phyloP scores from a whole-genome alignment of 1,284 basidiomycete genomes.

The Microbotryum violaceum region DNA sequence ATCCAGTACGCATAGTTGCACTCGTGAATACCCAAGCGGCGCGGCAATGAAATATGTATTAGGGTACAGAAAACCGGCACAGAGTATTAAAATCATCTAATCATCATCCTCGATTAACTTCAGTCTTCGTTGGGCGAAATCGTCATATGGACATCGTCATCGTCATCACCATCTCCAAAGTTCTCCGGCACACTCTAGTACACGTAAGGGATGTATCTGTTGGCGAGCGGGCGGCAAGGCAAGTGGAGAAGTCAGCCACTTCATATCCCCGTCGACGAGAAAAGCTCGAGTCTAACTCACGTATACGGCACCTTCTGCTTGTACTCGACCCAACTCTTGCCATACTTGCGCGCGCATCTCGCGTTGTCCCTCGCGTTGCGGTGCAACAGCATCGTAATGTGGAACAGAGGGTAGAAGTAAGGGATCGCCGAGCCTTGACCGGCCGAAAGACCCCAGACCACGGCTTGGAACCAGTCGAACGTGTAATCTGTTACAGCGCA shows the following conservation, averaged over 20 bases:
- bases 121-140: too few relatives aligned
- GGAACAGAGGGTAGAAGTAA: constrained; percentile 92
- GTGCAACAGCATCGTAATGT: constrained; percentile 79
- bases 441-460: constrained; percentile 83
- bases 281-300: constrained; percentile 16
- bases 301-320: constrained; percentile 49
- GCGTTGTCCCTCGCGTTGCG: constrained; percentile 86
- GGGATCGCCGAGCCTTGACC: constrained; percentile 79
- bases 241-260: neutral
- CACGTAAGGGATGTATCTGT: constrained; percentile 36
- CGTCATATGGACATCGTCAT: too few relatives aligned
- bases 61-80: too few relatives aligned
- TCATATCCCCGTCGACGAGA: neutral
- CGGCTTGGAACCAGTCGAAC: constrained; percentile 71
- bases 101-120: too few relatives aligned
- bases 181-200: constrained; percentile 7
- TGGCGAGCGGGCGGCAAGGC: neutral
- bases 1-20: too few relatives aligned
- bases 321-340: constrained; percentile 88
- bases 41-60: too few relatives aligned
- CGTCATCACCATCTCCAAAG: too few relatives aligned
- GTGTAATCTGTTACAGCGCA: constrained; percentile 46
- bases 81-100: too few relatives aligned
- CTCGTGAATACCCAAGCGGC: too few relatives aligned
- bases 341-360: constrained; percentile 77